These are phyloP conservation scores for Flaveria trinervia DNA, from an alignment of 129 eudicot species.

Conservation along the genomic window DNA sequence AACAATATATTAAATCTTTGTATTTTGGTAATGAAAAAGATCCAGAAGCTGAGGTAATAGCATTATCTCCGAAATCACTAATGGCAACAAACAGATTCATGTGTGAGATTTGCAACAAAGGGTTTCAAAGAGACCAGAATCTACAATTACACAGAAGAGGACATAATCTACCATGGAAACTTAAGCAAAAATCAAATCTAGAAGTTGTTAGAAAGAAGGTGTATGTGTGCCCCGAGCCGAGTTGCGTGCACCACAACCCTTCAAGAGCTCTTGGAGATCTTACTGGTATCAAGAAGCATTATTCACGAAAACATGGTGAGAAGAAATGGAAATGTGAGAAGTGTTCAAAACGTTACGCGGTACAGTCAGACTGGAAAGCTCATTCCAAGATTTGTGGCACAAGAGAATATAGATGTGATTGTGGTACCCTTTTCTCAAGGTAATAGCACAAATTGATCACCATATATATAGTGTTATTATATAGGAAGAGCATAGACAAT, in stretches of 20 bases:
- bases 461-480: constrained; percentile 4
- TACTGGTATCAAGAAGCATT: constrained; percentile 82
- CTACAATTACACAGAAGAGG: constrained; percentile 72
- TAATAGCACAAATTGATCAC: constrained; percentile 29
- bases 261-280: constrained; percentile 79
- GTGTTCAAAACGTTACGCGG: constrained; percentile 78
- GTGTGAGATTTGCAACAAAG: constrained; percentile 70
- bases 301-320: constrained; percentile 77
- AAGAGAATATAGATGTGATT: constrained; percentile 83
- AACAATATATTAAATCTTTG: constrained; percentile 7
- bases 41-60: constrained; percentile 77
- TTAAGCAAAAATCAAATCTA: constrained; percentile 58
- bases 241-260: constrained; percentile 85
- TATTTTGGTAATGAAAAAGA: constrained; percentile 35
- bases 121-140: constrained; percentile 73
- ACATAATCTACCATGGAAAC: constrained; percentile 71
- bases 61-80: constrained; percentile 63
- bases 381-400: constrained; percentile 93
- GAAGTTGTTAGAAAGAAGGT: constrained; percentile 57
- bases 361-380: constrained; percentile 94
- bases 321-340: constrained; percentile 89
- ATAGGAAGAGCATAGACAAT: not conserved
- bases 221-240: constrained; percentile 66
- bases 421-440: constrained; percentile 91
- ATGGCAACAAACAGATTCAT: constrained; percentile 69